Evolutionary conservation across 495 filamentous ascomycete genomes (phyloP), one percentile per base, ranked within the genome.

Genomic region (Neurospora cerealis): DNA sequence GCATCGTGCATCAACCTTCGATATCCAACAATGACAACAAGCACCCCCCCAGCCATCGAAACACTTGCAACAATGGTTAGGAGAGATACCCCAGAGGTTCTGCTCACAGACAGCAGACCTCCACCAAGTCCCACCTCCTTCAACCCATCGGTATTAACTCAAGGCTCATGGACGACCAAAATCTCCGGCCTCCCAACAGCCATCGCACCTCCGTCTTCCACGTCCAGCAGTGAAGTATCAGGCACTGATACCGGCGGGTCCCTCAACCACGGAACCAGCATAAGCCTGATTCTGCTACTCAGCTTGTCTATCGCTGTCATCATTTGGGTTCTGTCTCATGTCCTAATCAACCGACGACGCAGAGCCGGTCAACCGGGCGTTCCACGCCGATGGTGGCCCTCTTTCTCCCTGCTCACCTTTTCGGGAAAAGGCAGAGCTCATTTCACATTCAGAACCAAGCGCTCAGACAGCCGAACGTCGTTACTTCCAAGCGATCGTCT

Each of bases 221-320:
- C 32, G 24, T n/a, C 72, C 60, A 24, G 40, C 9, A 71, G 48
- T 32, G 36, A 15, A 0, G 7, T 32, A 4, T 54, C 37, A 41
- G 40, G 44, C 2, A 73, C 69, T 28, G 46, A 17, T 24, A 38
- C 72, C 3, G 48, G 75, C 3, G 46, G 75, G 11, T 69, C 46
- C 6, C 36, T 74, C 3, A 72, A 73, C 21, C 80, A 78, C 0
- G 75, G 73, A 7, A 75, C 78, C 9, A 81, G 74, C 32, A 78
- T 77, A n/a, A 78, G 77, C 9, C 75, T 83, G 34, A 80, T 81
- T 40, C 77, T 81, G 0, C 70, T 83, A 5, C 74, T 81, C 2
- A 79, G 76, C 8, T 73, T 83, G 34, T 75, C 82, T 0, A 78
- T 79, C 13, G 74, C 74, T 0, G 75, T 83, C 15, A 72, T 80